Conservation (phyloP, 225 moss, liverwort and hornwort species). For the Climacium dendroides region DNA sequence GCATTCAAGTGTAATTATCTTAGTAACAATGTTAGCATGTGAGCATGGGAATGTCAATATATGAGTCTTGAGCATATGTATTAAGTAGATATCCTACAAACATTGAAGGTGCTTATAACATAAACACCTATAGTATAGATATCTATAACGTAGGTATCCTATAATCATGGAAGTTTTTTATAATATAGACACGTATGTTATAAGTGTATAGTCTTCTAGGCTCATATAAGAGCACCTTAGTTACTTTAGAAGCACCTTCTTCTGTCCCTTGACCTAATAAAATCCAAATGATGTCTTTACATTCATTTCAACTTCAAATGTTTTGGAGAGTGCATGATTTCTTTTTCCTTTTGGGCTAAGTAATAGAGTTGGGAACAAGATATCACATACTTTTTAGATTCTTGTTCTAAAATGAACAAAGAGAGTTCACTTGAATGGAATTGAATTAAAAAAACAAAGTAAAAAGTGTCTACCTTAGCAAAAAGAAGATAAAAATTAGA, state of each 20-base stretch:
- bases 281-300: neutral
- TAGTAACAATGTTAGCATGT: too few relatives aligned
- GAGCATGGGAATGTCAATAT: too few relatives aligned
- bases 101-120: too few relatives aligned
- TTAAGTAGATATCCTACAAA: too few relatives aligned
- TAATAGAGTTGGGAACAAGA: neutral
- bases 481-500: neutral
- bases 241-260: fast-evolving
- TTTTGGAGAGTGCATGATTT: fast-evolving
- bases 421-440: neutral
- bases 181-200: too few relatives aligned
- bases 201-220: too few relatives aligned
- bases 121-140: too few relatives aligned
- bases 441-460: neutral
- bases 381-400: neutral
- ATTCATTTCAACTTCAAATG: neutral
- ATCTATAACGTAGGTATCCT: too few relatives aligned
- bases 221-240: too few relatives aligned
- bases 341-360: fast-evolving
- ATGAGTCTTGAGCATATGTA: too few relatives aligned
- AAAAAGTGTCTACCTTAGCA: neutral
- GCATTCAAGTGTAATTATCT: too few relatives aligned
- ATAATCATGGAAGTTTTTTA: too few relatives aligned
- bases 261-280: fast-evolving
- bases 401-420: neutral